Evolutionary conservation across 2,329 filamentous ascomycete genomes (phyloP), one percentile per base, ranked within the genome.

Genomic region (Rasamsonia emersonii): DNA sequence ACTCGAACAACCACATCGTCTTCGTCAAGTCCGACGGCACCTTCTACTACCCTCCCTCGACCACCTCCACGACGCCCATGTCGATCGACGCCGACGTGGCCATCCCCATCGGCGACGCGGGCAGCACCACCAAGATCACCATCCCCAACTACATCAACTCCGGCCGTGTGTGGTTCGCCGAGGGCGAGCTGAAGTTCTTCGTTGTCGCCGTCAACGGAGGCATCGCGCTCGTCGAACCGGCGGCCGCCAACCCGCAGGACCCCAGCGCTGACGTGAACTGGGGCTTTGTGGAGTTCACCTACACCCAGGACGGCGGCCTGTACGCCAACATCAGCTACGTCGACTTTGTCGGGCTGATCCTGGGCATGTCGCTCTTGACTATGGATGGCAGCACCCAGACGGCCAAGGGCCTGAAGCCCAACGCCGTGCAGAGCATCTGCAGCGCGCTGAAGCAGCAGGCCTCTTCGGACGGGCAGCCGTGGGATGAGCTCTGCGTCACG

Each of bases 321-420:
- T 70, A 53, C 24, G 64, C 66, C 39, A 70, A 71, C 45, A 60
- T 72, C 33, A 67, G 59, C 28, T 70, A 65, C 35, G 68, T 72
- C 18, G 68, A 72, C 44, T 71, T 69, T 38, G 61, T 70, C 11
- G 58, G 68, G 4, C 54, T 74, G 10, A 54, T 65, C 0, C 61
- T 75, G n/a, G 66, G 68, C 24, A 65, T 79, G 41, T 51, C 57
- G 38, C 66, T 79, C 27, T 56, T 58, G 33, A 70, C 67, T 38
- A 61, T 61, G 13, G 51, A 56, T 26, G 71, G 69, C 26, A 41
- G 43, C 8, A 49, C 59, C 11, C 65, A 66, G 40, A 57, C 49
- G 10, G 72, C 75, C 7, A 51, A 55, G n/a, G 73, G 73, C 15
- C 54, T 75, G 39, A 63, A 64, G 2, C 32, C 54, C 20, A 56